Evolutionary conservation across 495 filamentous ascomycete genomes (phyloP).

Genomic region (Trichoderma erinaceum): DNA sequence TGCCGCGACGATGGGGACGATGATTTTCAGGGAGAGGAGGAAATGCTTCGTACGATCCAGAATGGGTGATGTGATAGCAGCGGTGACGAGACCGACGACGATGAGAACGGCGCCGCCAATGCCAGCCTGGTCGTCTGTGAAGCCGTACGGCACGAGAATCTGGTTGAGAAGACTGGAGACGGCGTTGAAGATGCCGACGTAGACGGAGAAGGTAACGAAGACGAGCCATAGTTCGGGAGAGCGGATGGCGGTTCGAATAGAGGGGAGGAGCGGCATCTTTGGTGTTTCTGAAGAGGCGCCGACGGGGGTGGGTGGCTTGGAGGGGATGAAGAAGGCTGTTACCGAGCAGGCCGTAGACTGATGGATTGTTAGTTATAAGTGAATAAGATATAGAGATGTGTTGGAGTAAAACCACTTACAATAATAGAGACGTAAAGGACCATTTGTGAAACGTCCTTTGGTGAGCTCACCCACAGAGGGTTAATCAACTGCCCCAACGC

Average conservation of each 20-base stretch:
- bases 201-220: constrained; percentile 68
- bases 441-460: constrained; percentile 66
- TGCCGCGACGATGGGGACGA: constrained; percentile 67
- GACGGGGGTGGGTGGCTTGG: constrained; percentile 67
- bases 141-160: constrained; percentile 77
- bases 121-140: constrained; percentile 73
- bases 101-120: constrained; percentile 90
- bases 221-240: constrained; percentile 70
- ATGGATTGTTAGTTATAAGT: neutral
- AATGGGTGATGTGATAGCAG: constrained; percentile 72
- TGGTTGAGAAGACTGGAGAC: constrained; percentile 85
- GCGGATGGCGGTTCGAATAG: constrained; percentile 42
- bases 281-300: constrained; percentile 38
- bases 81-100: constrained; percentile 69
- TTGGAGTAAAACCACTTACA: constrained; percentile 38
- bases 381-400: neutral
- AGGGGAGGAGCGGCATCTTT: constrained; percentile 45
- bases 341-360: constrained; percentile 65
- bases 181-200: constrained; percentile 91
- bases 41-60: constrained; percentile 80
- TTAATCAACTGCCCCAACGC: constrained; percentile 81
- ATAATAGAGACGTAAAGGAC: constrained; percentile 85
- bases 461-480: constrained; percentile 61
- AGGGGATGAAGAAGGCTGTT: constrained; percentile 82
- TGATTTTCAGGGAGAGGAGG: constrained; percentile 63